These are phyloP conservation scores for Phoenix dactylifera DNA, from an alignment of 176 grass and related monocot species.

Conservation along the genomic window DNA sequence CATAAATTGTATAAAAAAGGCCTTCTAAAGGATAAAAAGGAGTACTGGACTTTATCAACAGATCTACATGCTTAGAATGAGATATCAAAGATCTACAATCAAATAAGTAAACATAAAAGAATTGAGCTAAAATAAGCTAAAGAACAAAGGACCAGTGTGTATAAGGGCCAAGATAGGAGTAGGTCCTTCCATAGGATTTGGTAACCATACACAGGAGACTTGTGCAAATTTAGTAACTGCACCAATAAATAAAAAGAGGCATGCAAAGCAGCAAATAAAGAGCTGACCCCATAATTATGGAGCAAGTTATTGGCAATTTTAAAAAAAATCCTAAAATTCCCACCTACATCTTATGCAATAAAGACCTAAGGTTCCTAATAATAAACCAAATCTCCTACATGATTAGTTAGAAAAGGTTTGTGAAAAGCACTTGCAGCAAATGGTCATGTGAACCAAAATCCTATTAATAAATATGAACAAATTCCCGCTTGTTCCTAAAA, in stretches of 20 bases:
- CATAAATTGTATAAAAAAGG: too few species aligned
- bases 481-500: neutral
- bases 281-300: conserved; percentile 1
- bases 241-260: conserved; percentile 3
- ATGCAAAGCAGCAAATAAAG: conserved; percentile 3
- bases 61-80: too few species aligned
- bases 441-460: too few species aligned
- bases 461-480: neutral
- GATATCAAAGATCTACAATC: too few species aligned
- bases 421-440: neutral
- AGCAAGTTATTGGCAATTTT: too few species aligned
- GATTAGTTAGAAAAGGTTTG: neutral
- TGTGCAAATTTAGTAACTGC: conserved; percentile 12
- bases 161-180: conserved; percentile 15
- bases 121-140: too few species aligned
- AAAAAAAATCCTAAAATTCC: too few species aligned
- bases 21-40: too few species aligned
- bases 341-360: neutral
- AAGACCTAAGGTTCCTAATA: neutral
- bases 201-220: neutral
- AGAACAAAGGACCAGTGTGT: neutral
- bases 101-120: too few species aligned
- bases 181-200: conserved; percentile 9
- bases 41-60: too few species aligned
- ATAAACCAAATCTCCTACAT: neutral